Evolutionary conservation across 2,329 filamentous ascomycete species (phyloP).

Genomic region (Alternaria incomplexa): DNA sequence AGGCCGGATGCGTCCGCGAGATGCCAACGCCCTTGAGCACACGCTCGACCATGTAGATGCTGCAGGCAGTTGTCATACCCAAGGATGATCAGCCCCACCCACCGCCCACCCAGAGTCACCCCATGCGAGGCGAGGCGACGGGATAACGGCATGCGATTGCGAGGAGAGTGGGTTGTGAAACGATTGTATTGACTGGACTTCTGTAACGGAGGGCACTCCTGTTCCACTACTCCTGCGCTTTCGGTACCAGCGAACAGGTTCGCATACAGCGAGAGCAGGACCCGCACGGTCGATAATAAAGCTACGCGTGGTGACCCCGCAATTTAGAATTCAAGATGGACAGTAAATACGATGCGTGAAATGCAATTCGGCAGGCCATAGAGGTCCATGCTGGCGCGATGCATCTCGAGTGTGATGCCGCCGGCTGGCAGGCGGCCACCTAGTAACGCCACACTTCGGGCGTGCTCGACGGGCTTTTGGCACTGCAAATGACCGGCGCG

Average conservation of each 20-base stretch:
- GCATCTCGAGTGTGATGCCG: slow-evolving; percentile 2
- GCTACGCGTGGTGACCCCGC: slow-evolving; percentile 36
- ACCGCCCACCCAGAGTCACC: neutral
- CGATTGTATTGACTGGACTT: slow-evolving; percentile 11
- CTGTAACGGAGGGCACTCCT: slow-evolving; percentile 24
- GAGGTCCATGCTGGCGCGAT: slow-evolving; percentile 14
- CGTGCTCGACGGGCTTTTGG: neutral
- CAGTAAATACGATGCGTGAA: slow-evolving; percentile 7
- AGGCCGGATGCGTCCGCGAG: slow-evolving; percentile 38
- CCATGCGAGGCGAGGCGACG: slow-evolving; percentile 1
- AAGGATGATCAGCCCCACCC: neutral
- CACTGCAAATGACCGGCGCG: neutral
- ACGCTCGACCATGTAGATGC: neutral
- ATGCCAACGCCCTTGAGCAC: slow-evolving; percentile 13
- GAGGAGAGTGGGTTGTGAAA: slow-evolving; percentile 14
- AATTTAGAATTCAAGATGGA: slow-evolving; percentile 34
- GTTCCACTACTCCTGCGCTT: slow-evolving; percentile 24
- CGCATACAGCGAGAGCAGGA: slow-evolving; percentile 21
- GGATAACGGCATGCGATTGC: slow-evolving; percentile 4
- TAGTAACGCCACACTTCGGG: slow-evolving; percentile 5
- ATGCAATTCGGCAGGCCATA: slow-evolving; percentile 14
- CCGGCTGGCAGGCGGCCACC: neutral
- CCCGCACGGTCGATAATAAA: slow-evolving; percentile 15
- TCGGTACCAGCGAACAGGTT: slow-evolving; percentile 31
- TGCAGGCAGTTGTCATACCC: slow-evolving; percentile 1